Conservation (phyloP, 1,284 basidiomycete species). For the Puccinia hordei region DNA sequence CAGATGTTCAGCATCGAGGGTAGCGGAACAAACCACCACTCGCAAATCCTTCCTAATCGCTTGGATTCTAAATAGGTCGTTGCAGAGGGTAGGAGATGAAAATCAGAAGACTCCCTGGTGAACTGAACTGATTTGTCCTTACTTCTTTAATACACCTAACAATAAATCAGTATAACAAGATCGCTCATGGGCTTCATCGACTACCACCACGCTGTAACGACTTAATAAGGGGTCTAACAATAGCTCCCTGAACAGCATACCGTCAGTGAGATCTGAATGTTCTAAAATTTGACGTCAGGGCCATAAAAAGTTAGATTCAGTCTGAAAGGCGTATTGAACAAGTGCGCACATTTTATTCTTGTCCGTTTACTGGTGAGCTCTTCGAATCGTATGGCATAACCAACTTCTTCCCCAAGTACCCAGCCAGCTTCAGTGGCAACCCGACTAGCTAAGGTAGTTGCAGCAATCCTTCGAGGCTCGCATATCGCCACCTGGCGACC, state of each 20-base stretch:
- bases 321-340: conserved; percentile 56
- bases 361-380: conserved; percentile 57
- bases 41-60: conserved; percentile 83
- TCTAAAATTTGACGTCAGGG: conserved; percentile 13
- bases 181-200: conserved; percentile 62
- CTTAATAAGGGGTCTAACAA: conserved; percentile 43
- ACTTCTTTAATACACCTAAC: conserved; percentile 63
- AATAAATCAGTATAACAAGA: conserved; percentile 60
- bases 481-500: conserved; percentile 58
- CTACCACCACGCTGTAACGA: conserved; percentile 59
- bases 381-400: conserved; percentile 62
- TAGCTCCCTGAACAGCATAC: conserved; percentile 27
- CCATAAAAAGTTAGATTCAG: conserved; percentile 51
- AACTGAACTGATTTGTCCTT: conserved; percentile 1
- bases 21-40: conserved; percentile 90
- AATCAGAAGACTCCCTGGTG: neutral
- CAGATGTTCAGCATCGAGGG: conserved; percentile 85
- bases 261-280: conserved; percentile 51
- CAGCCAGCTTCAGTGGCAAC: conserved; percentile 59
- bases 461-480: conserved; percentile 58
- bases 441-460: conserved; percentile 59
- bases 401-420: conserved; percentile 77
- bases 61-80: conserved; percentile 66
- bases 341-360: conserved; percentile 58
- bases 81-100: neutral